Percentiles rank a stretch among this genome's conserved stretches.
phyloP scores from a whole-genome alignment of 2,329 filamentous ascomycete genomes.

The Sclerotiophoma versabilis region DNA sequence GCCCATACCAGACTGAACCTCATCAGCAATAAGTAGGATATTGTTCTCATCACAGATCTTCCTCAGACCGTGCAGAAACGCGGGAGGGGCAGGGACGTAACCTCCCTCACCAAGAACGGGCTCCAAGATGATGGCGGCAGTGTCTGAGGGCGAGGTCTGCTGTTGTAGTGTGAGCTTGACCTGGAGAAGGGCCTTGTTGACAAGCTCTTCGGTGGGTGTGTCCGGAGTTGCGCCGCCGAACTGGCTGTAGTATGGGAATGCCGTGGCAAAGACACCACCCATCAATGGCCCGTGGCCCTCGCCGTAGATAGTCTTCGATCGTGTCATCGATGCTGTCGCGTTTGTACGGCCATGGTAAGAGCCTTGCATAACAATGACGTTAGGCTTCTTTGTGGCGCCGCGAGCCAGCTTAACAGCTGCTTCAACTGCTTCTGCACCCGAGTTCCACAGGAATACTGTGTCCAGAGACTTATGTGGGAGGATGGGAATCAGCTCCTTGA shows the following conservation, averaged over 20 bases:
- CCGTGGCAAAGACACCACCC: constrained; percentile 39
- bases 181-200: constrained; percentile 34
- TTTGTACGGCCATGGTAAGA: constrained; percentile 42
- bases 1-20: constrained; percentile 55
- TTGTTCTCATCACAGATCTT: constrained; percentile 54
- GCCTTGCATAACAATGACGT: constrained; percentile 44
- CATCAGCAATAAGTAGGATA: constrained; percentile 54
- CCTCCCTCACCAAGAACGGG: constrained; percentile 40
- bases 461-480: constrained; percentile 38
- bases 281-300: constrained; percentile 41
- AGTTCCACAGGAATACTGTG: constrained; percentile 42
- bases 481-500: constrained; percentile 38
- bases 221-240: constrained; percentile 30
- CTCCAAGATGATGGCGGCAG: constrained; percentile 40
- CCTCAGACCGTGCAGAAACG: constrained; percentile 45
- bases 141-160: constrained; percentile 37
- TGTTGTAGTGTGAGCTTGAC: constrained; percentile 37
- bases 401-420: constrained; percentile 39
- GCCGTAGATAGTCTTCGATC: constrained; percentile 41
- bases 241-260: constrained; percentile 42
- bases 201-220: constrained; percentile 36
- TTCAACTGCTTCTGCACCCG: constrained; percentile 40
- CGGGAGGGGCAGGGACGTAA: constrained; percentile 39
- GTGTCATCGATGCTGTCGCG: constrained; percentile 40
- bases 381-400: constrained; percentile 41